Percentiles rank a stretch among this genome's conserved stretches.
Conservation (phyloP, 108 stramenopile genomes). For the Pinguiococcus pyrenoidosus region DNA sequence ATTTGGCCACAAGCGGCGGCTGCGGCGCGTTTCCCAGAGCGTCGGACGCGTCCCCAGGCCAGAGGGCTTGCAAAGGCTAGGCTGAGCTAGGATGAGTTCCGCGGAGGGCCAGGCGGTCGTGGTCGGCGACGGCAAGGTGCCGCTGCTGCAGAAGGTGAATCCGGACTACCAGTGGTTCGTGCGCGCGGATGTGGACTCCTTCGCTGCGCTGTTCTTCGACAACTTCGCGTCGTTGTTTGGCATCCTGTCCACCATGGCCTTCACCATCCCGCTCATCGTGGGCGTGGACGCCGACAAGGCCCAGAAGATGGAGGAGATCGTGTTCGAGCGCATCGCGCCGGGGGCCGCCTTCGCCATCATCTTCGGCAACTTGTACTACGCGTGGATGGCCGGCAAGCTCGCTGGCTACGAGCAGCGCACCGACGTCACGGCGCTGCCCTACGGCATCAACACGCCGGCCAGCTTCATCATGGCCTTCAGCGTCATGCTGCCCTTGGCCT, state of each 20-base stretch:
- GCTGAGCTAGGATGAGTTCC: too few relatives aligned
- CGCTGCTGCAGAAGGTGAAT: too few relatives aligned
- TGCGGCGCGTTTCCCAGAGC: too few relatives aligned
- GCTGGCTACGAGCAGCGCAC: conserved; percentile 27
- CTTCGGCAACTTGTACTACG: conserved; percentile 41
- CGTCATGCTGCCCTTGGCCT: conserved; percentile 12
- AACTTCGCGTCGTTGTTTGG: conserved; percentile 44
- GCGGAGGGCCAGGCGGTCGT: too few relatives aligned
- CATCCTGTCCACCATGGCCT: conserved; percentile 19
- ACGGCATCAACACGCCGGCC: conserved; percentile 48
- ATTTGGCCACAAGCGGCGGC: too few relatives aligned
- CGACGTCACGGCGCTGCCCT: conserved; percentile 44
- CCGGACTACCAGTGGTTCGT: too few relatives aligned
- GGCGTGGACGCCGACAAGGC: too few relatives aligned
- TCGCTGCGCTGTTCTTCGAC: conserved; percentile 46
- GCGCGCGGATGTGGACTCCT: too few relatives aligned
- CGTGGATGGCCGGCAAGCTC: conserved; percentile 38
- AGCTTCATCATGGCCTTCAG: conserved; percentile 44
- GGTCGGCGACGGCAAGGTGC: too few relatives aligned
- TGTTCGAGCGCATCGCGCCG: conserved; percentile 40
- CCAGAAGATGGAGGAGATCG: conserved; percentile 14
- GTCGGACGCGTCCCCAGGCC: too few relatives aligned
- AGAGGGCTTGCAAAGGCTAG: too few relatives aligned
- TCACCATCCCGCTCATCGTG: too few relatives aligned
- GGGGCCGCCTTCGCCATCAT: conserved; percentile 37